Conservation (phyloP, 2,329 filamentous ascomycete genomes). For the Exophiala lecanii-corni region DNA sequence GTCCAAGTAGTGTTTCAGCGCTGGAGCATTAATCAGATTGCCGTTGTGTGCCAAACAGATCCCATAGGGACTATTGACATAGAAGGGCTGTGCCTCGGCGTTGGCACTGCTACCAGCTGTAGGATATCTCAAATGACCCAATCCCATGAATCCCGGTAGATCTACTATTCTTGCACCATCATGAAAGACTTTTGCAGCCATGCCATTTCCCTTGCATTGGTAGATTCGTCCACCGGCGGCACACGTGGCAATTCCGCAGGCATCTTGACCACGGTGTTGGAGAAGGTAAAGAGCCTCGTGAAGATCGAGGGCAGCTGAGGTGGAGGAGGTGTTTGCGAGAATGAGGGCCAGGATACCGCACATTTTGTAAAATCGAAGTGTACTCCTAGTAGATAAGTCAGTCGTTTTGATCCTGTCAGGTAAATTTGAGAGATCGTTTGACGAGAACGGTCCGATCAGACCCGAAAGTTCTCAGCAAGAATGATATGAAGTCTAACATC, state of each 20-base stretch:
- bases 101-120: constrained; percentile 80
- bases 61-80: constrained; percentile 81
- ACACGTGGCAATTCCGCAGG: constrained; percentile 75
- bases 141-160: constrained; percentile 79
- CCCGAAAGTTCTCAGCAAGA: constrained; percentile 22
- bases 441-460: constrained; percentile 14
- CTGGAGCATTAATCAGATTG: constrained; percentile 75
- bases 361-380: constrained; percentile 52
- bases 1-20: constrained; percentile 68
- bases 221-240: constrained; percentile 73
- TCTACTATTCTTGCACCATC: constrained; percentile 70
- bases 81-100: constrained; percentile 87
- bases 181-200: constrained; percentile 79
- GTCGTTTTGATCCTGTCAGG: too few relatives aligned
- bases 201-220: constrained; percentile 85
- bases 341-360: constrained; percentile 61
- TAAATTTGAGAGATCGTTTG: neutral
- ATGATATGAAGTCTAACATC: constrained; percentile 48
- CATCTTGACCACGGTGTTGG: constrained; percentile 79
- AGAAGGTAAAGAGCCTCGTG: constrained; percentile 70
- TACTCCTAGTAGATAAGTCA: constrained; percentile 5
- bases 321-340: constrained; percentile 50
- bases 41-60: constrained; percentile 81
- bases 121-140: constrained; percentile 83
- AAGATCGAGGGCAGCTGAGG: constrained; percentile 58